These are phyloP conservation scores for Leccinum subgranulosum DNA, from an alignment of 768 basidiomycete species.

Conservation along the genomic window DNA sequence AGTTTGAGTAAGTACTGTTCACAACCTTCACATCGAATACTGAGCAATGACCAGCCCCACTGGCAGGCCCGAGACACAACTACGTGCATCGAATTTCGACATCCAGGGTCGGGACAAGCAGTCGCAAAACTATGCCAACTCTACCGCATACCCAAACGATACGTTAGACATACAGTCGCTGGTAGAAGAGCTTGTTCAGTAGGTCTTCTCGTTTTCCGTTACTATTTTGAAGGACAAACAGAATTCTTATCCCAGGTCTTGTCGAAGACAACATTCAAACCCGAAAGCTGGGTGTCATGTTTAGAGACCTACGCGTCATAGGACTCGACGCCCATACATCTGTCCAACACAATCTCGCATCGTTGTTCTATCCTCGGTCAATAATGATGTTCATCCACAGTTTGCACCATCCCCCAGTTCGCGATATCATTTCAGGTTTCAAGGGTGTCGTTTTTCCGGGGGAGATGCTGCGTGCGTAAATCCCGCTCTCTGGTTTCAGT, in stretches of 20 bases:
- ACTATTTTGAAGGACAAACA: background rate
- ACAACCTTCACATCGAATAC: too few relatives aligned
- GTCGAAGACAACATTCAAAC: slow-evolving; percentile 30
- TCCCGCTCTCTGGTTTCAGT: background rate
- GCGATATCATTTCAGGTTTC: slow-evolving; percentile 51
- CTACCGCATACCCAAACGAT: background rate
- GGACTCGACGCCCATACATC: slow-evolving; percentile 44
- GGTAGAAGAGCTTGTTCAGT: slow-evolving; percentile 9
- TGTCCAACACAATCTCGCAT: slow-evolving; percentile 50
- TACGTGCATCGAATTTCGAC: background rate
- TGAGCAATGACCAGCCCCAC: background rate
- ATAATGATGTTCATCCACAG: slow-evolving; percentile 36
- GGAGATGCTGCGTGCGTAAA: slow-evolving; percentile 69
- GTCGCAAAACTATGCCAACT: background rate
- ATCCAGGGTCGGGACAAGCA: background rate
- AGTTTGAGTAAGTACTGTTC: too few relatives aligned
- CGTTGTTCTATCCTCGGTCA: slow-evolving; percentile 21
- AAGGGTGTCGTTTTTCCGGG: slow-evolving; percentile 65
- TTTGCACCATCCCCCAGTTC: slow-evolving; percentile 54
- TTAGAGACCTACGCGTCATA: slow-evolving; percentile 49
- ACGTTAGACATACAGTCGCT: slow-evolving; percentile 10
- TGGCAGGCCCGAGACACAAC: background rate
- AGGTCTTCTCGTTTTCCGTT: background rate
- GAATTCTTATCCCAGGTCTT: slow-evolving; percentile 21
- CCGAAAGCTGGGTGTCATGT: slow-evolving; percentile 49